Percentiles rank a stretch among this genome's conserved stretches.
Conservation (phyloP, 805 yeast genomes). For the Blastobotrys chiropterorum region DNA sequence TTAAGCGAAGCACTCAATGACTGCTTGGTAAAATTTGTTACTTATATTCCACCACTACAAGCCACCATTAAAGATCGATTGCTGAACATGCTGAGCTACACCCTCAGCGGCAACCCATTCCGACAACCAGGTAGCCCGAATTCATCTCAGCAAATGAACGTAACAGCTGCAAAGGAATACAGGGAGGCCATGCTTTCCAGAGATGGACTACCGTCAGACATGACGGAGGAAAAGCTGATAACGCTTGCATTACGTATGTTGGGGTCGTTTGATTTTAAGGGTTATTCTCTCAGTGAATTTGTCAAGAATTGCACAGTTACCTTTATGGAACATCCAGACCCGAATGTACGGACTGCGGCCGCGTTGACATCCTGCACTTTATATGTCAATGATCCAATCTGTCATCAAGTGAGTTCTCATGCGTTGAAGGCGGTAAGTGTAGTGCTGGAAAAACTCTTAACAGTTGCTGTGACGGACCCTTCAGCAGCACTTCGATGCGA, state of each 20-base stretch:
- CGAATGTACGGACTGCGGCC: slow-evolving; percentile 76
- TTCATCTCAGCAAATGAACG: slow-evolving; percentile 44
- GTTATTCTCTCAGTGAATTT: slow-evolving; percentile 76
- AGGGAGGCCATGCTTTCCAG: slow-evolving; percentile 66
- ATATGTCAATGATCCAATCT: slow-evolving; percentile 74
- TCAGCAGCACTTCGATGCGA: slow-evolving; percentile 78
- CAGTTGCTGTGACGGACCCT: slow-evolving; percentile 85
- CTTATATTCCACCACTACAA: slow-evolving; percentile 73
- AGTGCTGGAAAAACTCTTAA: slow-evolving; percentile 71
- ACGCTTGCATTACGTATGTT: slow-evolving; percentile 76
- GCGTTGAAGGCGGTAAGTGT: slow-evolving; percentile 79
- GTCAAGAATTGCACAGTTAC: slow-evolving; percentile 78
- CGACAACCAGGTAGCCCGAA: slow-evolving; percentile 82
- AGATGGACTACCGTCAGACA: slow-evolving; percentile 54
- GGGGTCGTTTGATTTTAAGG: slow-evolving; percentile 65
- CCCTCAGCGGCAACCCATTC: slow-evolving; percentile 74
- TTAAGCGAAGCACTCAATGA: slow-evolving; percentile 77
- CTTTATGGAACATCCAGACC: slow-evolving; percentile 73
- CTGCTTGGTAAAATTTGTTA: slow-evolving; percentile 60
- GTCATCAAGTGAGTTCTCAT: slow-evolving; percentile 72
- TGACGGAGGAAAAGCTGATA: slow-evolving; percentile 46
- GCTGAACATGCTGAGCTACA: slow-evolving; percentile 63
- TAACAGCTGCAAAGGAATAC: slow-evolving; percentile 66
- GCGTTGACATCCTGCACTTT: slow-evolving; percentile 76
- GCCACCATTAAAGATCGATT: slow-evolving; percentile 65